Base-by-base conservation (phyloP, 371 early-diverging fungal species). In the Circinella umbellata region DNA sequence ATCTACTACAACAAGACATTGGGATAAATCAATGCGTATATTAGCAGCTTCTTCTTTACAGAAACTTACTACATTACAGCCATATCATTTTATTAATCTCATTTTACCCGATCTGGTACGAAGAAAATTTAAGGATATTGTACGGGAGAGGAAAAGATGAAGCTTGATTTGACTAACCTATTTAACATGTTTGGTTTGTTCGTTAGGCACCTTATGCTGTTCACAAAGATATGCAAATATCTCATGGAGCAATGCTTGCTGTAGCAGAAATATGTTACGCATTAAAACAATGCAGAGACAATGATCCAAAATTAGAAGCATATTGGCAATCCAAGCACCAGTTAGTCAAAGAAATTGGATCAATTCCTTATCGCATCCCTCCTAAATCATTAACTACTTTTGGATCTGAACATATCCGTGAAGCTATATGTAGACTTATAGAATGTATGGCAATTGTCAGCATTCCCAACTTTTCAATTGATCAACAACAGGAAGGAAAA, bases 1-100 rank as follows among this genome's bases (percentile, higher is more conserved):
- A 4, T 74, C 76, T 0, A 71, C 80, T 9, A 91, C 90, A 14
- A 76, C 90, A 7, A 72, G 79, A 35, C 97, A 98, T 72, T 98
- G 98, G 98, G 98, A 98, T 72, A 81, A 86, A 63, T 68, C 79
- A 15, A 90, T 96, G 69, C 90, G 98, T 3, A 83, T 87, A 1
- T 79, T 96, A 20, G 93, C 92, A 0, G 90, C 94, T 2, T 87
- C 90, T 54, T 79, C 95, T 1, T 74, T 96, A 68, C 81, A 85
- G 18, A 81, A 75, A 14, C 77, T 96, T 9, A 88, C 87, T 15
- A 71, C 86, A 2, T 76, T 91, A 5, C 89, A 89, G 15, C 79
- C 91, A 11, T 78, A 72, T 8, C 87, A 86, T 67, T 87, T 92
- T 60, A 77, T 86, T n/a, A 69, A 76, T 5, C 70, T 35, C 9